phyloP scores from a whole-genome alignment of 1,284 basidiomycete species.

The Amylostereum areolatum region DNA sequence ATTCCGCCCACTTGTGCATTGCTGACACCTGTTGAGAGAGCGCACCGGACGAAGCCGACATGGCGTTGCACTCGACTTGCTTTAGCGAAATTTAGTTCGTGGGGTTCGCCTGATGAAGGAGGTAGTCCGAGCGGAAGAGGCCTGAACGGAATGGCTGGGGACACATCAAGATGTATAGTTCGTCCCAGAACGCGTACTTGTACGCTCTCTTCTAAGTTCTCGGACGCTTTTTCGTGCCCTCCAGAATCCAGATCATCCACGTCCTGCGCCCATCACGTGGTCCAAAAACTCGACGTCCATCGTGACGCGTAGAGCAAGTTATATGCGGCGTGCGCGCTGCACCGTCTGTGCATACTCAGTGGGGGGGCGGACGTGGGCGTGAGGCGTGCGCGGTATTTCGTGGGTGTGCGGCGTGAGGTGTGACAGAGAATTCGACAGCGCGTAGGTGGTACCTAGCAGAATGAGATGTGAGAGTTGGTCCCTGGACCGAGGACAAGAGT shows the following conservation, averaged over 20 bases:
- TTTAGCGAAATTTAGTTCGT: conserved; percentile 56
- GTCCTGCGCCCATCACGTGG: conserved; percentile 70
- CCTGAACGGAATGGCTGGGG: conserved; percentile 83
- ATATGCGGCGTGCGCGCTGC: conserved; percentile 76
- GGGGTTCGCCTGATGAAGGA: conserved; percentile 61
- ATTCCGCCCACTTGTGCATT: conserved; percentile 71
- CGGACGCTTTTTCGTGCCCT: conserved; percentile 75
- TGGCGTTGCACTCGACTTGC: conserved; percentile 99
- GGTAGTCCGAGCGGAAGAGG: conserved; percentile 94
- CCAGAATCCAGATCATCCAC: conserved; percentile 92
- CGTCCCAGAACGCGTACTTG: conserved; percentile 38
- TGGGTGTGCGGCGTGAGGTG: conserved; percentile 57
- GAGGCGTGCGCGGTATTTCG: conserved; percentile 33
- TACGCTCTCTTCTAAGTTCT: conserved; percentile 51
- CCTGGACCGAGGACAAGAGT: conserved; percentile 47
- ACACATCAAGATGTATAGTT: too few relatives aligned
- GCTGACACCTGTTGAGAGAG: conserved; percentile 71
- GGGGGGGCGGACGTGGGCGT: conserved; percentile 69
- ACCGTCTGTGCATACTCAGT: conserved; percentile 69
- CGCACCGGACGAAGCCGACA: conserved; percentile 86
- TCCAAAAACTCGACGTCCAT: conserved; percentile 79
- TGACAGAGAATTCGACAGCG: conserved; percentile 79
- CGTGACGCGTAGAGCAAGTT: conserved; percentile 86
- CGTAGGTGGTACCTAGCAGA: conserved; percentile 72
- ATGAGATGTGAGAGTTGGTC: conserved; percentile 56